phyloP scores from a whole-genome alignment of 75 land plant genomes.

The Picea sitchensis region DNA sequence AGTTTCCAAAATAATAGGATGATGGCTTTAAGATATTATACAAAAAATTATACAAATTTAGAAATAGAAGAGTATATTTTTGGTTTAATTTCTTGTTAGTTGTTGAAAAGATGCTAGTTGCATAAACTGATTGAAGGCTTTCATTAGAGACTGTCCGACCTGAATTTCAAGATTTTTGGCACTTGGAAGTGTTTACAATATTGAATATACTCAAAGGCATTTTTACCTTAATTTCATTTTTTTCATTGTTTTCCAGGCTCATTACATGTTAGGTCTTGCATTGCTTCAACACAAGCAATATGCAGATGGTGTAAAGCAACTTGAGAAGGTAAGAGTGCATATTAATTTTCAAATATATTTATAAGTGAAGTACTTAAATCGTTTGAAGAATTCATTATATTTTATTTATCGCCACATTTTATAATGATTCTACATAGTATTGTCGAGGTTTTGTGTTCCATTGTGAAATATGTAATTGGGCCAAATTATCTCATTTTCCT shows the following conservation, averaged over 20 bases:
- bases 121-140: neutral
- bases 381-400: neutral
- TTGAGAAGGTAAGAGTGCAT: slow-evolving; percentile 49
- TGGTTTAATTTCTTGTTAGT: neutral
- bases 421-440: neutral
- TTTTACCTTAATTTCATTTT: neutral
- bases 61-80: neutral
- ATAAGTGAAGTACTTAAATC: neutral
- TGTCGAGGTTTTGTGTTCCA: neutral
- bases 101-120: neutral
- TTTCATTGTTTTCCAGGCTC: slow-evolving; percentile 43
- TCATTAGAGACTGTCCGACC: neutral
- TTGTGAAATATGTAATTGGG: no score
- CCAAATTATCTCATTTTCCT: neutral
- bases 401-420: neutral
- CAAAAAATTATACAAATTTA: neutral
- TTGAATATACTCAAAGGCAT: neutral
- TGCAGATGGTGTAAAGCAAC: slow-evolving; percentile 54
- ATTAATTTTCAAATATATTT: neutral
- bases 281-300: slow-evolving; percentile 53
- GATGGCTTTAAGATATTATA: neutral
- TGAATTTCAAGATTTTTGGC: neutral
- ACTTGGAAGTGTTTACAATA: neutral
- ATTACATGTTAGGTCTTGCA: slow-evolving; percentile 77
- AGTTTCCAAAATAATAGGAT: neutral